These are phyloP conservation scores for Aspergillus wentii DNA, from an alignment of 495 filamentous ascomycete genomes.

Conservation along the genomic window DNA sequence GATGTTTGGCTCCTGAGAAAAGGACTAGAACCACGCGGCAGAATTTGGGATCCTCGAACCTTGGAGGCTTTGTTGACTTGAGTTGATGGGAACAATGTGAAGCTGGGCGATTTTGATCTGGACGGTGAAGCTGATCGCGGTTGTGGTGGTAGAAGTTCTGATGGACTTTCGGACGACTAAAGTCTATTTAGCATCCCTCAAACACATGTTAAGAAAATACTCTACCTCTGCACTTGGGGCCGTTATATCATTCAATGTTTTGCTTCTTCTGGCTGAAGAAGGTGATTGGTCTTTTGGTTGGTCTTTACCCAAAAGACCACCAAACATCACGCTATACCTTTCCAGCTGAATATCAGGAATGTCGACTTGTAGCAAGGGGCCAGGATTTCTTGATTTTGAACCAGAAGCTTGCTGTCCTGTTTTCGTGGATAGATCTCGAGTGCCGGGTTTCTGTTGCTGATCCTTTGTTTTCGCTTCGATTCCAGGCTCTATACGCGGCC, in stretches of 20 bases:
- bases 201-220: background rate
- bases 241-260: slow-evolving; percentile 57
- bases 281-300: slow-evolving; percentile 22
- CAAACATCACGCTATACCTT: slow-evolving; percentile 93
- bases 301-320: slow-evolving; percentile 56
- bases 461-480: slow-evolving; percentile 1
- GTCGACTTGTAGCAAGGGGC: slow-evolving; percentile 60
- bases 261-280: slow-evolving; percentile 63
- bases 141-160: slow-evolving; percentile 20
- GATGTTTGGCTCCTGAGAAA: slow-evolving; percentile 20
- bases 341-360: slow-evolving; percentile 81
- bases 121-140: slow-evolving; percentile 58
- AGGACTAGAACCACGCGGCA: slow-evolving; percentile 37
- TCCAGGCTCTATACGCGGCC: slow-evolving; percentile 1
- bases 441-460: slow-evolving; percentile 3
- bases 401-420: slow-evolving; percentile 9
- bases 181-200: slow-evolving; percentile 1
- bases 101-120: slow-evolving; percentile 51
- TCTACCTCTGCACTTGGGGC: slow-evolving; percentile 39
- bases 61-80: slow-evolving; percentile 35
- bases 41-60: slow-evolving; percentile 27
- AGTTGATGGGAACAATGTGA: slow-evolving; percentile 60
- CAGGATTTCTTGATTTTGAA: slow-evolving; percentile 6
- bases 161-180: slow-evolving; percentile 1
- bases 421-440: background rate